Conservation (phyloP, 441 rosid genomes). For the Pelargonium cotyledonis region DNA sequence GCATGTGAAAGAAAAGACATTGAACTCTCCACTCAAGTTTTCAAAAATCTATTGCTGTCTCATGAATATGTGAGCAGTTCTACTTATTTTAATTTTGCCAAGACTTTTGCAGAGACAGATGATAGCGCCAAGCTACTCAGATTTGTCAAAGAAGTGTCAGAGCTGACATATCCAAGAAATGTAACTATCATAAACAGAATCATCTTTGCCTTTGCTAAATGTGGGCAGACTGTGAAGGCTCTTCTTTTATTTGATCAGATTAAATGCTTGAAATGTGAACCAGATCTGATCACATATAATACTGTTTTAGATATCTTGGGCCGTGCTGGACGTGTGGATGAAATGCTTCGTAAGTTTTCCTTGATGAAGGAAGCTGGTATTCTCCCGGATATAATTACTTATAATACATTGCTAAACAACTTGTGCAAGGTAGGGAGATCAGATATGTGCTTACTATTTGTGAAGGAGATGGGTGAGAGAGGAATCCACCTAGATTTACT, state of each 20-base stretch:
- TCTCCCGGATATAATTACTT: constrained; percentile 51
- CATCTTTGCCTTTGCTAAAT: constrained; percentile 56
- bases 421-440: constrained; percentile 61
- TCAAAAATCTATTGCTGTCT: constrained; percentile 43
- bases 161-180: constrained; percentile 38
- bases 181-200: constrained; percentile 46
- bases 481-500: constrained; percentile 70
- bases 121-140: constrained; percentile 35
- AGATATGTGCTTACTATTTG: constrained; percentile 48
- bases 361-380: constrained; percentile 61
- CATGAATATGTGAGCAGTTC: constrained; percentile 40
- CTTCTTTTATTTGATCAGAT: constrained; percentile 48
- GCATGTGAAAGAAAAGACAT: constrained; percentile 35
- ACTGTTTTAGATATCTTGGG: constrained; percentile 63
- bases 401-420: constrained; percentile 61
- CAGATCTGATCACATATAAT: constrained; percentile 67
- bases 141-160: constrained; percentile 48
- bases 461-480: constrained; percentile 48
- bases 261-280: constrained; percentile 40
- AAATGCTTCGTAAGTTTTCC: constrained; percentile 48
- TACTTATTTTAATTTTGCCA: constrained; percentile 51
- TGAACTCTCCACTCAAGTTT: constrained; percentile 42
- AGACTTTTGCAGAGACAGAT: constrained; percentile 37
- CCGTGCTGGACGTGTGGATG: constrained; percentile 43
- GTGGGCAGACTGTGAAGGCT: constrained; percentile 61